Evolutionary conservation across 768 basidiomycete genomes (phyloP), one percentile per base, ranked within the genome.

Genomic region (Hydnum rufescens): DNA sequence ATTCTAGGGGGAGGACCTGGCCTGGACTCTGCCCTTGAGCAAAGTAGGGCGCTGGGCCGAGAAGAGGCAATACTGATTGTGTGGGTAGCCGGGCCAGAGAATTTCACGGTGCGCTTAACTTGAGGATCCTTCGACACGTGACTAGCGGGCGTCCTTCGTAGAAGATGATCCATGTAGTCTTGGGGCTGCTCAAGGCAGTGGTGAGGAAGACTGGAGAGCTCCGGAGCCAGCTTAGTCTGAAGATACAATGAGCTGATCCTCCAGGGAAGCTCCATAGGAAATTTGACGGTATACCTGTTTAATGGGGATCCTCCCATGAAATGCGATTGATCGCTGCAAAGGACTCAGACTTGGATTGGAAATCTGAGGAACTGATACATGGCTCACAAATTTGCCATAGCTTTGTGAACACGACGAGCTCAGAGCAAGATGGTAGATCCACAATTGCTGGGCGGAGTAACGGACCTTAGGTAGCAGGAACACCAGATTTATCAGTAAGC

Each of bases 131-230:
- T 64, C n/a, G 44, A 49, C 30, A 43, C 31, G 4, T 60, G 23
- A 76, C 64, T 52, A 90, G 74, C 6, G 82, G 84, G 61, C 81
- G 71, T 2, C 82, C 80, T 26, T 67, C 66, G 49, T 80, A 78
- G 69, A 88, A 85, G 18, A 90, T 57, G 39, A 93, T 62, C 81
- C 92, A 96, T 44, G 73, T 70, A 0, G 88, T 74, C 2, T 74
- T 61, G 0, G 76, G 72, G 8, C 75, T 69, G 16, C 60, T 63
- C 32, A 81, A 66, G 58, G 89, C 70, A 19, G 77, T 70, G 54
- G 87, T 84, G 47, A 96, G 71, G 65, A 90, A 87, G 4, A 72
- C 63, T 28, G 76, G 74, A 13, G 83, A 86, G 2, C 77, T 64
- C 26, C 86, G 73, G 32, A 90, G 71, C 78, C 89, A 89, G 1